Percentiles rank a stretch among this genome's conserved stretches.
These are phyloP conservation scores for Kregervanrija pseudodelftensis DNA, from an alignment of 805 yeast species.

Conservation along the genomic window DNA sequence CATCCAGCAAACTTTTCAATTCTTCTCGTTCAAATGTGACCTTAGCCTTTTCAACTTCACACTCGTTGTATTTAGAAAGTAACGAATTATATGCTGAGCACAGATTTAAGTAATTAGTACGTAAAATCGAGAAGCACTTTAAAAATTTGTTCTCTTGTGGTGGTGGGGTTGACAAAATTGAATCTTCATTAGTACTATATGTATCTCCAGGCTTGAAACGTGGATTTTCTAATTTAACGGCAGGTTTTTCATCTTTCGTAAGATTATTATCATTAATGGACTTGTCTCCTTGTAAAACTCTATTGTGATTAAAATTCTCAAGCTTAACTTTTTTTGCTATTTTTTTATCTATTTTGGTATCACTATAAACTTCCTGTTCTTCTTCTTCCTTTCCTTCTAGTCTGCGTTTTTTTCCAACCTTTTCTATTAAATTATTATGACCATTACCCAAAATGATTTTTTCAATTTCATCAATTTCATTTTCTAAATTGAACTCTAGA, in stretches of 20 bases:
- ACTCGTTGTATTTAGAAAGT: conserved; percentile 12
- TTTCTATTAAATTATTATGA: too few relatives aligned
- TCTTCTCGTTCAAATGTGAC: conserved; percentile 19
- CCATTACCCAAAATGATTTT: too few relatives aligned
- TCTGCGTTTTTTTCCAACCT: too few relatives aligned
- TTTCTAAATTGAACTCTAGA: too few relatives aligned
- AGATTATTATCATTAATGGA: neutral
- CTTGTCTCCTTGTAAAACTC: too few relatives aligned
- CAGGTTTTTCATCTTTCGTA: neutral
- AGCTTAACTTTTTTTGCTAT: too few relatives aligned
- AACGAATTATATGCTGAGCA: conserved; percentile 18
- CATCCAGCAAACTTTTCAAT: conserved; percentile 20
- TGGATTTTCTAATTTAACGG: neutral
- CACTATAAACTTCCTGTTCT: too few relatives aligned
- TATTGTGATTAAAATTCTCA: too few relatives aligned
- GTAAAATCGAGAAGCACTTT: conserved; percentile 18
- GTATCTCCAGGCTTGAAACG: too few relatives aligned
- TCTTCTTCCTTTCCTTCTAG: too few relatives aligned
- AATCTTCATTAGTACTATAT: too few relatives aligned
- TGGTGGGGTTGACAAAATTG: neutral
- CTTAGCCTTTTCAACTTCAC: conserved; percentile 18
- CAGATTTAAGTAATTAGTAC: conserved; percentile 17
- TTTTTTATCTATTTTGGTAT: too few relatives aligned
- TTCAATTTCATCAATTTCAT: neutral
- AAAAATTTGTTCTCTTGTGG: conserved; percentile 13